A percentile compares a stretch with the other conserved stretches of the same genome.
Evolutionary conservation across 768 basidiomycete species (phyloP).

Genomic region (Rossbeevera mucosa): DNA sequence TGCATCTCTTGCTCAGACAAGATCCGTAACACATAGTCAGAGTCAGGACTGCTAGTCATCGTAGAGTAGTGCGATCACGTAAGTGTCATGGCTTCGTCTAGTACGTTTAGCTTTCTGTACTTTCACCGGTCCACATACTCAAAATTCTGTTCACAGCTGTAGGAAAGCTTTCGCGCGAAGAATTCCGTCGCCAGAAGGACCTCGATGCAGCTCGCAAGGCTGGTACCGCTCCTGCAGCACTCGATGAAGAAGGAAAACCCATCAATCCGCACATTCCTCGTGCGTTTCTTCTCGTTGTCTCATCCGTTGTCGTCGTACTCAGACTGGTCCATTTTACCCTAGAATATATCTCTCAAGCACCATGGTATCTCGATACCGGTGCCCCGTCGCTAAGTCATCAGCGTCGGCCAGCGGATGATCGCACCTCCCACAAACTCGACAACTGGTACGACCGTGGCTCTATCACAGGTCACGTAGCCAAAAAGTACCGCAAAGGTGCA

Average conservation of each 20-base stretch:
- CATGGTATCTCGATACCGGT: conserved; percentile 97
- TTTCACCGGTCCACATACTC: not conserved
- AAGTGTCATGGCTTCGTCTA: conserved; percentile 24
- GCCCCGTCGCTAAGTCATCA: conserved; percentile 93
- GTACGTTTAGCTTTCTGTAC: conserved; percentile 8
- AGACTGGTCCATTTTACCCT: conserved; percentile 1
- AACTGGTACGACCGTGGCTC: conserved; percentile 89
- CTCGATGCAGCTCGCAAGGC: conserved; percentile 98
- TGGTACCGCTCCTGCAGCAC: conserved; percentile 92
- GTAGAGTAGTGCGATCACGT: conserved; percentile 5
- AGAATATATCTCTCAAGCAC: conserved; percentile 98
- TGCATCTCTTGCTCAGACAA: conserved; percentile 1
- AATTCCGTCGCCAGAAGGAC: conserved; percentile 93
- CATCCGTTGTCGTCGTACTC: not conserved
- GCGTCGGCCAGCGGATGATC: conserved; percentile 64
- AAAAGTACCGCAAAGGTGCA: conserved; percentile 95
- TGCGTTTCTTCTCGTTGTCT: conserved; percentile 37
- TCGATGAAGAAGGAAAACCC: conserved; percentile 90
- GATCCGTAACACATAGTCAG: conserved; percentile 9
- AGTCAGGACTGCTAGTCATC: not conserved
- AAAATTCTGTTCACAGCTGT: conserved; percentile 32
- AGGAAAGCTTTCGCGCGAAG: conserved; percentile 90
- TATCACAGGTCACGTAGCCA: conserved; percentile 84
- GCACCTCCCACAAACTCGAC: conserved; percentile 63
- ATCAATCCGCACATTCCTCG: conserved; percentile 99